Evolutionary conservation across 148 eudicot genomes (phyloP).

Genomic region (Heliamphora exappendiculata): DNA sequence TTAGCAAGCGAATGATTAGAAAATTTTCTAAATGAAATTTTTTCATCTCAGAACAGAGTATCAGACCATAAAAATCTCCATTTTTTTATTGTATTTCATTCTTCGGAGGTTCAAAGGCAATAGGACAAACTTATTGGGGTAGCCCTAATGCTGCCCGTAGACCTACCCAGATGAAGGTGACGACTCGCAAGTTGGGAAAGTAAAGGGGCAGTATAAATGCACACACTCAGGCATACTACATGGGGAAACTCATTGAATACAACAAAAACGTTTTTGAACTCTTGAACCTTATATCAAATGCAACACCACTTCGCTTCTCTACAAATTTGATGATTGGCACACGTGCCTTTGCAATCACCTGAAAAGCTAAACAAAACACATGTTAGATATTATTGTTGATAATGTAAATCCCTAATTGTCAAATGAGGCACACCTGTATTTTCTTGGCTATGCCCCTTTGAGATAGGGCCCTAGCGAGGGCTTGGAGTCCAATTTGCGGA

Average conservation of each 20-base stretch:
- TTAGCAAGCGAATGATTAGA: too few relatives aligned
- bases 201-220: neutral
- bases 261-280: neutral
- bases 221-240: neutral
- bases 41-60: neutral
- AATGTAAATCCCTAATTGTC: neutral
- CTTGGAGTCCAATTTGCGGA: constrained; percentile 80
- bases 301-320: constrained; percentile 73
- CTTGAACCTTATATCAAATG: constrained; percentile 79
- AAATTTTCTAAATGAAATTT: too few relatives aligned
- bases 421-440: constrained; percentile 64
- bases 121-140: neutral
- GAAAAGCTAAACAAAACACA: constrained; percentile 7
- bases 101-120: neutral
- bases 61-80: neutral
- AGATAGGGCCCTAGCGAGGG: constrained; percentile 83
- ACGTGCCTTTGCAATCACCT: constrained; percentile 94
- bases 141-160: neutral
- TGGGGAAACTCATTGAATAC: neutral
- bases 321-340: constrained; percentile 93
- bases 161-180: neutral
- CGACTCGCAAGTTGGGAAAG: neutral
- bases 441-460: constrained; percentile 83
- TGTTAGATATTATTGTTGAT: neutral
- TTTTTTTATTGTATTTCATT: neutral